phyloP scores from a whole-genome alignment of 2,329 filamentous ascomycete species.

The Trichoderma citrinoviride region DNA sequence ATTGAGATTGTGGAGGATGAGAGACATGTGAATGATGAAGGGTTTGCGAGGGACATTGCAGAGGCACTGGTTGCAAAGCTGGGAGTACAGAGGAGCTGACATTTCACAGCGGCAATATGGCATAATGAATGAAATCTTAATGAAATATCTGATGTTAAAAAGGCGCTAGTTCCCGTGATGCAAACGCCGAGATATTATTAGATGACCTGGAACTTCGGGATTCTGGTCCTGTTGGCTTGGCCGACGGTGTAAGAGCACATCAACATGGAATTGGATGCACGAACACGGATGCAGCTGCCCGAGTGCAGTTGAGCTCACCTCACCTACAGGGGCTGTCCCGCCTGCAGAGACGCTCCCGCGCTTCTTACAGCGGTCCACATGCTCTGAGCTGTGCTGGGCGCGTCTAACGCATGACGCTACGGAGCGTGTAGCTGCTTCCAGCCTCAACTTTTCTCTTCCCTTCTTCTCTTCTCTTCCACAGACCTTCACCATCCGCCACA shows the following conservation, averaged over 20 bases:
- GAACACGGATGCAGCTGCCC: too few relatives aligned
- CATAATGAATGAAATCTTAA: too few relatives aligned
- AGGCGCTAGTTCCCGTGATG: too few relatives aligned
- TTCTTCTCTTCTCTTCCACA: not conserved
- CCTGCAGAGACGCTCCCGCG: not conserved
- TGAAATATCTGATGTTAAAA: too few relatives aligned
- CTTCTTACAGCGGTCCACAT: not conserved
- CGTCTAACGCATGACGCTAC: not conserved
- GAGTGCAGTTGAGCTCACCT: too few relatives aligned
- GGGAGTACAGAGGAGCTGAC: slow-evolving; percentile 20
- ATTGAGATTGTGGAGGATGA: slow-evolving; percentile 51
- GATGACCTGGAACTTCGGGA: too few relatives aligned
- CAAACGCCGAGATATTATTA: too few relatives aligned
- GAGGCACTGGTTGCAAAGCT: slow-evolving; percentile 39
- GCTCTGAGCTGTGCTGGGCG: not conserved
- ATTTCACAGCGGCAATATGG: not conserved
- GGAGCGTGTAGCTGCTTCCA: slow-evolving; percentile 1
- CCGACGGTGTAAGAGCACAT: too few relatives aligned
- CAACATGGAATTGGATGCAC: too few relatives aligned
- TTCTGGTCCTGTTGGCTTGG: too few relatives aligned
- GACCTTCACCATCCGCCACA: not conserved
- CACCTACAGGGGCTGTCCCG: not conserved
- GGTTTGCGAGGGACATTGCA: slow-evolving; percentile 49
- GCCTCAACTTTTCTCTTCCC: not conserved
- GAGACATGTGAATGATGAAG: slow-evolving; percentile 53